Evolutionary conservation across 306 rosid genomes (phyloP).

Genomic region (Lathyrus sativus): DNA sequence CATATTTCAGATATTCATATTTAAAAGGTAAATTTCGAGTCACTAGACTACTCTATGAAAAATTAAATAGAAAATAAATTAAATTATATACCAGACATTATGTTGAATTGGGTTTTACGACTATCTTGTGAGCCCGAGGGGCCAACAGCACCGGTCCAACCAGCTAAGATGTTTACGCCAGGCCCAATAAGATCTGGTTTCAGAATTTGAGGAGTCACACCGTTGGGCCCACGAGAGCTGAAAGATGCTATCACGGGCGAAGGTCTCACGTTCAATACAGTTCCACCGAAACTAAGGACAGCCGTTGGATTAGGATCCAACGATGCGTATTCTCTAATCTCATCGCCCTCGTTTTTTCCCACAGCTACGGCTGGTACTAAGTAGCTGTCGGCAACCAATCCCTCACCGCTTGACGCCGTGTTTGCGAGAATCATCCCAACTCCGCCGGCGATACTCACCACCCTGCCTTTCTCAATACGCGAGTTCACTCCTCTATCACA

Average conservation of each 20-base stretch:
- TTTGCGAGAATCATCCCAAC: constrained; percentile 87
- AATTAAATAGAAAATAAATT: too few species aligned
- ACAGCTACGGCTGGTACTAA: constrained; percentile 81
- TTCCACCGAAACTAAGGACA: constrained; percentile 76
- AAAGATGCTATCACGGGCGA: constrained; percentile 94
- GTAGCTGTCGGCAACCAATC: constrained; percentile 84
- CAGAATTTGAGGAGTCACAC: constrained; percentile 70
- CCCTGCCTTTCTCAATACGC: constrained; percentile 89
- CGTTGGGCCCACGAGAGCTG: constrained; percentile 90
- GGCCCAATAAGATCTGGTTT: constrained; percentile 93
- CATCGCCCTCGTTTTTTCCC: constrained; percentile 64
- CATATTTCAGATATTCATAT: too few species aligned
- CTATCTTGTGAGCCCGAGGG: constrained; percentile 70
- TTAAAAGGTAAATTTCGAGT: too few species aligned
- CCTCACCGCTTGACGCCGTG: constrained; percentile 84
- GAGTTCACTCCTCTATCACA: constrained; percentile 85
- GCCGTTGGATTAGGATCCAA: constrained; percentile 70
- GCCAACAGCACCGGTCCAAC: constrained; percentile 77
- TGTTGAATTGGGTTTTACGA: constrained; percentile 74
- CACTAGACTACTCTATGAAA: too few species aligned
- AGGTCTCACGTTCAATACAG: constrained; percentile 73
- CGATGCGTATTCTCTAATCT: constrained; percentile 56
- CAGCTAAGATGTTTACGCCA: constrained; percentile 80
- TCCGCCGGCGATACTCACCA: constrained; percentile 80
- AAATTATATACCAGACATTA: constrained; percentile 65